Evolutionary conservation across 2,329 filamentous ascomycete species (phyloP).

Genomic region (Phyllosticta paracitricarpa): DNA sequence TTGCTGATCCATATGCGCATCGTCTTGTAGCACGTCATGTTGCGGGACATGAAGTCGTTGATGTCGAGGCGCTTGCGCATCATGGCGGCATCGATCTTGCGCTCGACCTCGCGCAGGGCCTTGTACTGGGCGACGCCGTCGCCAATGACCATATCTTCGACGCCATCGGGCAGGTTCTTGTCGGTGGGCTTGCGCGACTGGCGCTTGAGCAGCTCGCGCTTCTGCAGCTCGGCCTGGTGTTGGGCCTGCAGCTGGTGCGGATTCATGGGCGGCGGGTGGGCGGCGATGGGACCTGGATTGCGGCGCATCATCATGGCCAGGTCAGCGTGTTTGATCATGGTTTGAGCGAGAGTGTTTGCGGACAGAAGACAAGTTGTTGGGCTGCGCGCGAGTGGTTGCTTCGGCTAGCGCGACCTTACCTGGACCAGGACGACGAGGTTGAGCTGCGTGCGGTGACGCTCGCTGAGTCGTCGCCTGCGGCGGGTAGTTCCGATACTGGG

Average conservation of each 20-base stretch:
- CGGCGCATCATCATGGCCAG: constrained; percentile 35
- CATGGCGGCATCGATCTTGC: constrained; percentile 76
- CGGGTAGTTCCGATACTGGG: constrained; percentile 37
- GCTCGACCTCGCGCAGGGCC: constrained; percentile 75
- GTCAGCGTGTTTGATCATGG: constrained; percentile 40
- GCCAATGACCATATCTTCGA: constrained; percentile 68
- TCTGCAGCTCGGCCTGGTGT: constrained; percentile 36
- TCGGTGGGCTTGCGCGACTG: constrained; percentile 86
- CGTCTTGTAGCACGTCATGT: constrained; percentile 70
- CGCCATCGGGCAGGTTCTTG: constrained; percentile 83
- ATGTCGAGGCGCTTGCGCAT: constrained; percentile 90
- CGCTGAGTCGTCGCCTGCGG: constrained; percentile 27
- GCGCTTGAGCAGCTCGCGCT: constrained; percentile 62
- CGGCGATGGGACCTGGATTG: constrained; percentile 32
- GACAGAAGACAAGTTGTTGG: constrained; percentile 9
- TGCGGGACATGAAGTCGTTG: constrained; percentile 61
- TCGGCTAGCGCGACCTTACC: constrained; percentile 21
- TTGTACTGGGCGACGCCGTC: constrained; percentile 76
- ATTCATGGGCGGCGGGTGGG: constrained; percentile 22
- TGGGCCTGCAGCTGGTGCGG: constrained; percentile 37
- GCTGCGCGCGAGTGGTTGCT: constrained; percentile 15
- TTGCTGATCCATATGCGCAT: constrained; percentile 93
- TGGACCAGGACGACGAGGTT: constrained; percentile 24
- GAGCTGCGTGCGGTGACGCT: constrained; percentile 21
- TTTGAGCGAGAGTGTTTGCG: constrained; percentile 11